Base-by-base conservation (phyloP, 441 rosid species). In the Arabidopsis hybrid region DNA sequence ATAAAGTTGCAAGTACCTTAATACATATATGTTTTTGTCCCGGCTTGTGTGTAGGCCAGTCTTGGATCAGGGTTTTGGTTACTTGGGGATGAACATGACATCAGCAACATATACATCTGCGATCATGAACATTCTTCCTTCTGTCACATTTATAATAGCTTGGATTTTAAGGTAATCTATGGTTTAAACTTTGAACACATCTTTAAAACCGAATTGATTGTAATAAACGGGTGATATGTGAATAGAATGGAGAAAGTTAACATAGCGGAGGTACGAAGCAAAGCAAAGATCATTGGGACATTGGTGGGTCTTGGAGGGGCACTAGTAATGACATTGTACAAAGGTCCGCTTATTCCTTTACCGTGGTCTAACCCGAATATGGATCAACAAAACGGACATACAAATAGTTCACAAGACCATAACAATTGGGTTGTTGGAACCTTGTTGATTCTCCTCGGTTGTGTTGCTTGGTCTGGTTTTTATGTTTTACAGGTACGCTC, bases 31-130 rank as follows among this genome's bases (percentile, higher is more conserved):
- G 26, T 66, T 29, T 40, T 9, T 7, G 21, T 42, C 21, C 39
- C 36, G 39, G 13, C 29, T 1, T 32, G 34, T 72, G 36, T 71
- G 69, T 86, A 89, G 95, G 90, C 92, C 95, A 73, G 81, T 93
- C 46, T 73, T 93, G 60, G 94, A 89, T 65, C 95, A 91, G 75
- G 90, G 91, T 29, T 84, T 86, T 65, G 56, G 80, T 42, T 86
- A 80, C 82, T 75, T 85, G 72, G 94, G 92, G 46, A 89, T 91
- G 96, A 83, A 84, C 70, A 86, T 78, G 75, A 85, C 96, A 61
- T 88, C 96, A 4, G 90, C 96, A 8, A 67, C 96, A 39, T 89
- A 80, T 35, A 49, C 95, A 53, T 85, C 93, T 18, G 93, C 95
- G 7, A 82, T 83, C 1, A 79, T 83, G 85, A 92, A 92, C 56